Evolutionary conservation across 805 yeast species (phyloP), one percentile per base, ranked within the genome.

Genomic region (Cyberlindnera japonica): DNA sequence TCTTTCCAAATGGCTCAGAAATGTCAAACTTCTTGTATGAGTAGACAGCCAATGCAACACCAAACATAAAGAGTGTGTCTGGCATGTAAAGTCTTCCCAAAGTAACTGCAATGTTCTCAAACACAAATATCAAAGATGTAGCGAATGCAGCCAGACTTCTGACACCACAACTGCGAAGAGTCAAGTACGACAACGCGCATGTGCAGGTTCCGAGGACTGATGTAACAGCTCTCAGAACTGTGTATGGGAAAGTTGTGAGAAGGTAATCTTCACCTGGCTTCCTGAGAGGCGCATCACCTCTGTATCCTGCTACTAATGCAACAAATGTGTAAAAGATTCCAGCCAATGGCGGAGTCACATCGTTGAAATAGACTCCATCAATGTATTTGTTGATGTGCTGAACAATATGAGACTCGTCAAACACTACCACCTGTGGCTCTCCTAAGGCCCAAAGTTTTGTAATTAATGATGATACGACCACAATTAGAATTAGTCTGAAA

Each of bases 331-430:
- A 79, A 11, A 79, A 58, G 60, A 83, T 61, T 49, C 81, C 79
- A 27, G 74, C 80, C 37, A 83, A 63, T 5, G 91, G 90, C 10
- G 91, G 90, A 48, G 82, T 83, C 20, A 81, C 81, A 52, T 81
- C 89, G 51, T 82, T 66, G 60, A 80, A 82, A 57, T 77, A 81
- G 29, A 72, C 67, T 18, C 86, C 85, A 37, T 65, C 65, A 48
- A 69, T 69, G 59, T 79, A 78, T 26, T 68, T 63, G 31, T 58
- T 51, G 8, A 68, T 65, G 48, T 58, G 67, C 1, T 62, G 61
- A 6, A 70, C 68, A 28, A 67, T 59, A 45, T 70, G 73, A 1
- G 62, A 61, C 46, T 75, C 80, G 49, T 72, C 77, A 47, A 71
- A 71, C n/a, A 72, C 68, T 16, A 72, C 71, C n/a, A 57, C 53